These are phyloP conservation scores for Microcyclospora tardicrescens DNA, from an alignment of 2,329 filamentous ascomycete genomes.

Conservation along the genomic window DNA sequence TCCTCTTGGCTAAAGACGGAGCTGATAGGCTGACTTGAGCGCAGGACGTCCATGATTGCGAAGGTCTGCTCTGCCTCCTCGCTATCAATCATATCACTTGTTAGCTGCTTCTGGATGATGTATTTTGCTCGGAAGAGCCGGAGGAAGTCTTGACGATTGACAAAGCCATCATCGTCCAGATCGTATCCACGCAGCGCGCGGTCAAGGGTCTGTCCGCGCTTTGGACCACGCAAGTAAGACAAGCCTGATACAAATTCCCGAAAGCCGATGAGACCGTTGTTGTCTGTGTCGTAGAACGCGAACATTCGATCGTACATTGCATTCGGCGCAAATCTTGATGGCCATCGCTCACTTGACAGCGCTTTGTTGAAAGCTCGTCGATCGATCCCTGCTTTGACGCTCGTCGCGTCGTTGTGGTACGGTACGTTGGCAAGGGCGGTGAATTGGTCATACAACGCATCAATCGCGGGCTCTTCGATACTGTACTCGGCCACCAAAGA, in stretches of 20 bases:
- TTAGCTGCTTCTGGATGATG: constrained; percentile 77
- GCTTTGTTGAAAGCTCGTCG: constrained; percentile 85
- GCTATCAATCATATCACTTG: constrained; percentile 64
- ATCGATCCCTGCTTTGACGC: constrained; percentile 73
- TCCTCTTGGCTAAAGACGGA: constrained; percentile 30
- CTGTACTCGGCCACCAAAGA: constrained; percentile 37
- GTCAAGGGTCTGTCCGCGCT: constrained; percentile 51
- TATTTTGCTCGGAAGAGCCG: constrained; percentile 90
- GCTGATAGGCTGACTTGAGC: constrained; percentile 33
- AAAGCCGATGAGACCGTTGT: constrained; percentile 80
- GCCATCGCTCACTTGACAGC: constrained; percentile 46
- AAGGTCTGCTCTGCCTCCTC: constrained; percentile 61
- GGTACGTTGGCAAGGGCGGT: constrained; percentile 81
- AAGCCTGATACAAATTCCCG: constrained; percentile 80
- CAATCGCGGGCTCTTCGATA: constrained; percentile 71
- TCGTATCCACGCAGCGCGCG: constrained; percentile 84
- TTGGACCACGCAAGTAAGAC: constrained; percentile 47
- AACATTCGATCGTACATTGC: constrained; percentile 95
- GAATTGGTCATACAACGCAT: constrained; percentile 95
- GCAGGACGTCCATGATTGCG: constrained; percentile 25
- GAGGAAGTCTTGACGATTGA: constrained; percentile 75
- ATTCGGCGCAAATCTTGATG: constrained; percentile 71
- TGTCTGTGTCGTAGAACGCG: constrained; percentile 85
- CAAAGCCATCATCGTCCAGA: constrained; percentile 73
- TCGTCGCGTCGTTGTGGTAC: constrained; percentile 68